These are phyloP conservation scores for Tuber indicum DNA, from an alignment of 495 filamentous ascomycete species.

Conservation along the genomic window DNA sequence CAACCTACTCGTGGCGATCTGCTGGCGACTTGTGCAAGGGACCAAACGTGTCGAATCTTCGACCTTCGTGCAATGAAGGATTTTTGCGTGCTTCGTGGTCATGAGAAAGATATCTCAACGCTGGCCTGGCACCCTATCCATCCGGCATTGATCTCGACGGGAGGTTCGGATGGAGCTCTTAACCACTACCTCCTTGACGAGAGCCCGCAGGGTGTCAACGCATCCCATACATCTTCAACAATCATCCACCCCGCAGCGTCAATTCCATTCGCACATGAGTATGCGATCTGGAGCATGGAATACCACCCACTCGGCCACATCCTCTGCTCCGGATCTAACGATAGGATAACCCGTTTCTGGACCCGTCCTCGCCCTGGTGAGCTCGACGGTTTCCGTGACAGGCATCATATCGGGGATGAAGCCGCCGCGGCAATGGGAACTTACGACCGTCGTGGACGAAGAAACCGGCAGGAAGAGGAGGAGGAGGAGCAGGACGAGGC, in stretches of 20 bases:
- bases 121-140: constrained; percentile 92
- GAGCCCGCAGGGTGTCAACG: constrained; percentile 59
- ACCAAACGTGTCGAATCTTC: constrained; percentile 85
- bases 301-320: constrained; percentile 97
- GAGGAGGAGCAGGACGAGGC: constrained; percentile 87
- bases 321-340: constrained; percentile 96
- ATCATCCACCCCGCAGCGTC: constrained; percentile 82
- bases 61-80: constrained; percentile 98
- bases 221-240: constrained; percentile 66
- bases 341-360: constrained; percentile 95
- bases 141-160: constrained; percentile 77
- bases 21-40: constrained; percentile 83
- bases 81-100: constrained; percentile 79
- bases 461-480: constrained; percentile 80
- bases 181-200: constrained; percentile 92
- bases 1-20: constrained; percentile 74
- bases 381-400: constrained; percentile 70
- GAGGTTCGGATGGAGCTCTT: constrained; percentile 78
- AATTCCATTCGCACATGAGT: constrained; percentile 79
- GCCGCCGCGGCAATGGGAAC: constrained; percentile 90
- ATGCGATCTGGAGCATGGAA: constrained; percentile 91
- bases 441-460: constrained; percentile 71
- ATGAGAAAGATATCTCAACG: constrained; percentile 92
- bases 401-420: constrained; percentile 89
- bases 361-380: constrained; percentile 82